Evolutionary conservation across 2,329 filamentous ascomycete species (phyloP).

Genomic region (Hymenoscyphus fructigenus): DNA sequence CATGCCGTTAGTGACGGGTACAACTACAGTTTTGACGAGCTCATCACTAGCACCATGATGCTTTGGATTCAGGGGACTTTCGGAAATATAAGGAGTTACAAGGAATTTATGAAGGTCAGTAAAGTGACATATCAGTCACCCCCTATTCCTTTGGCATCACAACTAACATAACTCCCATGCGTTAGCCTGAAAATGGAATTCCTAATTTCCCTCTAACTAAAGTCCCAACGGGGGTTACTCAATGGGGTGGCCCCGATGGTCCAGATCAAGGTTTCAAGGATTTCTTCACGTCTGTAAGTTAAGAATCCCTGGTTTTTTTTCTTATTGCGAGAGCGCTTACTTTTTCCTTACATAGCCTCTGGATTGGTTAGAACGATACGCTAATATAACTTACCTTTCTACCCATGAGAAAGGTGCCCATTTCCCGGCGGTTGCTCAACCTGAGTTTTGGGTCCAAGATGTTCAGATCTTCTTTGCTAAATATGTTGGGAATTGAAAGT

Average conservation of each 20-base stretch:
- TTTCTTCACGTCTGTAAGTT: constrained; percentile 9
- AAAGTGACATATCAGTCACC: background rate
- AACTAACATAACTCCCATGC: background rate
- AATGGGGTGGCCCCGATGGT: background rate
- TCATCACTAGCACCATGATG: constrained; percentile 31
- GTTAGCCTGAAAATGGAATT: too few species aligned
- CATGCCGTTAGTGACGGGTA: constrained; percentile 10
- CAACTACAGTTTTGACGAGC: constrained; percentile 13
- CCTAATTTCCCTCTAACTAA: background rate
- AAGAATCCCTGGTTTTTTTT: too few species aligned
- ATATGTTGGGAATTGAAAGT: too few species aligned
- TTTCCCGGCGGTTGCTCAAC: background rate
- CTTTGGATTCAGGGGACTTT: constrained; percentile 27
- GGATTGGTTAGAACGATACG: background rate
- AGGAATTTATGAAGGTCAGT: constrained; percentile 13
- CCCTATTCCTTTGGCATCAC: background rate
- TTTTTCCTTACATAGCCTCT: background rate
- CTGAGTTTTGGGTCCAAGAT: background rate
- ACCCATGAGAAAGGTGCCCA: constrained; percentile 3
- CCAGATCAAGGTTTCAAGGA: background rate
- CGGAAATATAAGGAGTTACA: constrained; percentile 24
- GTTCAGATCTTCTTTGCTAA: background rate
- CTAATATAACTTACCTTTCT: background rate
- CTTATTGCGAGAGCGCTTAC: too few species aligned
- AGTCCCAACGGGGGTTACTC: background rate